Evolutionary conservation across 2,329 filamentous ascomycete genomes (phyloP), one percentile per base, ranked within the genome.

Genomic region (Colletotrichum plurivorum): DNA sequence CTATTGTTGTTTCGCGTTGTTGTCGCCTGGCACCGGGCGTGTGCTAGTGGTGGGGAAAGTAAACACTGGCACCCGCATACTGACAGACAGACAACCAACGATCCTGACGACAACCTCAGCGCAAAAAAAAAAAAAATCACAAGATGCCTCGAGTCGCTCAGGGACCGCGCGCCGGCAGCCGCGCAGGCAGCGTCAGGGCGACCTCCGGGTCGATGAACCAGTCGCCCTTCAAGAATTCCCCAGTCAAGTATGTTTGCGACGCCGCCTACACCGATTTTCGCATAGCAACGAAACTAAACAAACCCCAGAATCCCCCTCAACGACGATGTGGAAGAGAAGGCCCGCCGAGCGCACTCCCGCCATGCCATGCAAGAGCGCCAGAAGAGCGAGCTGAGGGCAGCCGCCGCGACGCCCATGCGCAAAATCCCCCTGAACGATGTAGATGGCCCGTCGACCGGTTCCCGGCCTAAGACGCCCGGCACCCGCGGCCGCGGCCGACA

Each of bases 251-350:
- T 77, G 85, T 81, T 63, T 69, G 56, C 52, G 27, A 22, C 61
- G 56, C 49, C 58, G 22, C 57, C 45, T 16, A 8, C 39, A 51
- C 53, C 54, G 22, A 36, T 41, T 69, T 31, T 60, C 58, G 61
- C 67, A 41, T 55, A 65, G 64, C 74, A 73, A 72, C 67, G 41
- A 39, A 57, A 53, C 61, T 58, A 64, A 67, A 67, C 57, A 66
- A 55, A 22, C 31, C 13, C 1, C 75, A 97, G 94, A 79, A 97
- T 99, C 69, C 95, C 96, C 43, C 89, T 99, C 71, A 98, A 98
- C 84, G 96, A 99, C 84, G 96, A 99, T 85, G 91, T 90, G 70
- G 90, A 92, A 75, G 96, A 99, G 83, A 97, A 97, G 81, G 95
- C 94, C 56, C 92, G 92, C 75, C 92, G 96, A 57, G 86, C 95